Evolutionary conservation across 805 yeast genomes (phyloP), one percentile per base, ranked within the genome.

Genomic region (Starmerella floris): DNA sequence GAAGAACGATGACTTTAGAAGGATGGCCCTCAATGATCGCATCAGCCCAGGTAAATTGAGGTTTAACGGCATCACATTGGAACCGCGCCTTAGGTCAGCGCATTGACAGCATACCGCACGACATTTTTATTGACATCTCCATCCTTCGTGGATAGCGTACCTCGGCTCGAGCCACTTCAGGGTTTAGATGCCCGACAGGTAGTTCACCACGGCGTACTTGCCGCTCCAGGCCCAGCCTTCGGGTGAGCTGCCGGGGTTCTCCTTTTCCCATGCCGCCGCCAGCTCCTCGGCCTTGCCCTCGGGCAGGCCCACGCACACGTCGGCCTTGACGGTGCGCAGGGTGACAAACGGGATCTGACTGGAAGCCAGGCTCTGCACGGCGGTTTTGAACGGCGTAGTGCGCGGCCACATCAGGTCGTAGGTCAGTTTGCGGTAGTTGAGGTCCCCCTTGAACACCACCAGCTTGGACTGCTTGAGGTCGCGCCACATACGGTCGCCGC

Each of bases 301-400:
- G 23, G 57, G 45, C 49, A 91, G 71, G 1, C 94, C 97, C 32
- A 83, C 95, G 41, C 81, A 77, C 5, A 87, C 97, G 59, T 91
- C 98, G 1, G 97, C 96, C 63, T 91, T 91, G 61, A 94, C 79
- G 2, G 97, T 91, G 66, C 99, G 76, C 54, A 91, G 69, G 27
- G 93, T 73, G 45, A 84, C 66, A 23, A 83, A 53, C 15, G 76
- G 77, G 42, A 91, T 65, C 8, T 77, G 77, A 25, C 77, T 70
- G 0, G 61, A 51, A 1, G 80, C 79, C 51, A 88, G 67, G 3
- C 74, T 71, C 42, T 81, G 82, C 46, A 88, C 71, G 4, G 95
- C 88, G 9, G 48, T 44, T 3, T 48, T 52, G 65, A 88, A 93
- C 2, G 85, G 70, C 0, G 94, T 83, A 2, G 84, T 74, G 44